Evolutionary conservation across 2,329 filamentous ascomycete species (phyloP), one percentile per base, ranked within the genome.

Genomic region (Orbilia oligospora): DNA sequence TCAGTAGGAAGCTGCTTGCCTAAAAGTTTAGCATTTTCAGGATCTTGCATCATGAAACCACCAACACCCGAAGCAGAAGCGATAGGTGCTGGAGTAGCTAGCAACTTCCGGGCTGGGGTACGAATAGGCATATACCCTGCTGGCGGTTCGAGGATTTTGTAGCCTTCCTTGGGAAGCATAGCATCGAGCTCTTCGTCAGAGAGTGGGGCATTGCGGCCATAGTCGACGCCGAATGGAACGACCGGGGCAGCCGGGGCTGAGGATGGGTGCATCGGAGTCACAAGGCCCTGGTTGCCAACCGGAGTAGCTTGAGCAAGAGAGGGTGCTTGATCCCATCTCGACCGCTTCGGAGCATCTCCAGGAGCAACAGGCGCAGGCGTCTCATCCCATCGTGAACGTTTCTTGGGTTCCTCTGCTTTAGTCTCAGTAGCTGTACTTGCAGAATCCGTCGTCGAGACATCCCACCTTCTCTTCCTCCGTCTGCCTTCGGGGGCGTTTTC

Each of bases 1-100:
- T 98, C 95, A 3, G 93, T 97, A 8, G 95, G 93, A 82, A 98
- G 90, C 81, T 97, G 93, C 85, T 97, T 97, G 81, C 94, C 93
- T 83, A 95, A 90, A 63, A 92, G 87, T 80, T 93, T 90, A 76
- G 91, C 90, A 83, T 92, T 94, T 81, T 97, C 94, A 8, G 94
- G 93, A 81, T 99, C 94, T 84, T 98, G 96, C 90, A 97, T 97
- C 91, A 97, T 96, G 86, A 98, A 99, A 1, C 96, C 96, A 49
- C 89, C 90, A 79, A 88, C 86, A 27, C 87, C 88, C 55, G 89
- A 90, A 24, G 92, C 87, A 66, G 86, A 86, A 56, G 85, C 82
- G 46, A 86, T 84, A n/a, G 93, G 90, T 14, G 90, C 88, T 46
- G 93, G 90, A 14, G 93, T 92, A 46, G 90, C 88, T 86, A 91